phyloP scores from a whole-genome alignment of 331 rosid species.

The Erythrophleum ivorense region DNA sequence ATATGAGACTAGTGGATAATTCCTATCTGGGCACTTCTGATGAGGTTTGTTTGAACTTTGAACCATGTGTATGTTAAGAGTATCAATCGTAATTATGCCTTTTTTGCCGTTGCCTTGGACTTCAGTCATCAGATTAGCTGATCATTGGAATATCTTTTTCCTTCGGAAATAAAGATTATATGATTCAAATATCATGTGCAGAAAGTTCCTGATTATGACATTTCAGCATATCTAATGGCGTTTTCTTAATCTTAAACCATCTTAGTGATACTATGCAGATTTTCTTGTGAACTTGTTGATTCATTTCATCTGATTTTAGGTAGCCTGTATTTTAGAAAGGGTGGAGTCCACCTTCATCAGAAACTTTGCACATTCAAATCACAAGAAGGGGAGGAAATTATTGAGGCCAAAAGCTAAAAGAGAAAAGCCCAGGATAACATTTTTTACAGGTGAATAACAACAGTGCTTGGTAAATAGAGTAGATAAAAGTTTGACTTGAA shows the following conservation, averaged over 20 bases:
- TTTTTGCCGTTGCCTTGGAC: background rate
- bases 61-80: slow-evolving; percentile 8
- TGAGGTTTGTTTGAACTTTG: slow-evolving; percentile 56
- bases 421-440: slow-evolving; percentile 50
- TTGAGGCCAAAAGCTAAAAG: slow-evolving; percentile 53
- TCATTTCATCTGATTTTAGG: slow-evolving; percentile 41
- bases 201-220: background rate
- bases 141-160: background rate
- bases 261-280: background rate
- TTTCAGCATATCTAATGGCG: background rate
- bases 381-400: slow-evolving; percentile 56
- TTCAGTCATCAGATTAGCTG: slow-evolving; percentile 7
- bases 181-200: background rate
- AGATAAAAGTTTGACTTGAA: slow-evolving; percentile 11
- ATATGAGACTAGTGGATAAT: slow-evolving; percentile 71
- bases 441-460: slow-evolving; percentile 54
- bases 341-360: slow-evolving; percentile 65
- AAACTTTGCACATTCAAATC: slow-evolving; percentile 59
- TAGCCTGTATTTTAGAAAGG: slow-evolving; percentile 57
- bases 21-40: slow-evolving; percentile 72
- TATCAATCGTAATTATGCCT: background rate
- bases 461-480: background rate
- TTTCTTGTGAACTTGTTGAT: slow-evolving; percentile 14
- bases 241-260: slow-evolving; percentile 6
- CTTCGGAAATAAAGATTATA: background rate